Conservation (phyloP, 768 basidiomycete genomes). For the Leccinum uliginosum region DNA sequence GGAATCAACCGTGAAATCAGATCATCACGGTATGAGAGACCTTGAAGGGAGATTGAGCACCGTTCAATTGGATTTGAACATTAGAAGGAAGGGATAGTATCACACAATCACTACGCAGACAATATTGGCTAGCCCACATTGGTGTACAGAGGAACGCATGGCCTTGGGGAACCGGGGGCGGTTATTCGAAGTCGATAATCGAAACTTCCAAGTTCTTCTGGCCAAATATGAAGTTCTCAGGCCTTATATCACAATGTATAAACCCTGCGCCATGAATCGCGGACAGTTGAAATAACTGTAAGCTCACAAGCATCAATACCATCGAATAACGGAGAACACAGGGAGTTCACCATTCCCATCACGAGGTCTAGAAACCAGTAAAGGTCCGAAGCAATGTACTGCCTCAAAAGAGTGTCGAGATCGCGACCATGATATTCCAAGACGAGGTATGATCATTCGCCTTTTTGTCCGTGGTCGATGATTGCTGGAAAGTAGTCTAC, state of each 20-base stretch:
- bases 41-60: too few species aligned
- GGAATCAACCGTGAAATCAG: too few species aligned
- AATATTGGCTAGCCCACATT: background rate
- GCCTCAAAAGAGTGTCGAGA: background rate
- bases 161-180: background rate
- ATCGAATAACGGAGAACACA: background rate
- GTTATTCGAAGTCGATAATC: background rate
- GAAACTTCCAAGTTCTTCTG: background rate
- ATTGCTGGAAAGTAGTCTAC: background rate
- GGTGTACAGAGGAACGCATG: too few species aligned
- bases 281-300: background rate
- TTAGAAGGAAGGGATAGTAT: too few species aligned
- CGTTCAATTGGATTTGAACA: too few species aligned
- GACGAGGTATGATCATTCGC: background rate
- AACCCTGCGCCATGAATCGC: background rate
- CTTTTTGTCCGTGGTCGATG: background rate
- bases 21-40: too few species aligned
- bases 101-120: too few species aligned
- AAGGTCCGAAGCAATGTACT: background rate
- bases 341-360: background rate
- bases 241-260: background rate
- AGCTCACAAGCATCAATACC: background rate
- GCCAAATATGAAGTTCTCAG: background rate
- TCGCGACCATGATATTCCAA: background rate
- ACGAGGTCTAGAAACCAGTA: background rate